Base-by-base conservation (phyloP, 306 rosid genomes). In the Mimosa pudica region DNA sequence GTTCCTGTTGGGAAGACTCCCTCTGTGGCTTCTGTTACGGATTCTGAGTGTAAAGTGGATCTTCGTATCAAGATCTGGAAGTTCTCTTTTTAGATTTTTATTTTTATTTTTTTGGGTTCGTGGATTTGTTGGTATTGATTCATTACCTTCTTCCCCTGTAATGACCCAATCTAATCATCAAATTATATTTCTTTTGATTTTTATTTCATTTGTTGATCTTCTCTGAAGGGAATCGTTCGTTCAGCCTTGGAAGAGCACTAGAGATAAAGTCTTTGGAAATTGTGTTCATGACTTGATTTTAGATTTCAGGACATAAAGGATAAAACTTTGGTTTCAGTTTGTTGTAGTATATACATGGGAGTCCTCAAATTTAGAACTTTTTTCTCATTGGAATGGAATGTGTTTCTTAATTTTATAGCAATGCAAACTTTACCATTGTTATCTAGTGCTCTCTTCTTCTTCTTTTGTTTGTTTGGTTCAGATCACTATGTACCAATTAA, bases 1-100 rank as follows among this genome's bases (percentile, higher is more conserved):
- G 82, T 87, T 16, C 97, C 98, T 41, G 83, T 76, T 55, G 98
- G 94, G n/a, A 95, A 90, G 86, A n/a, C 92, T 2, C 96, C 99
- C 86, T 47, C 96, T 81, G 86, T 90, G 77, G 97, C 92, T 14
- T 82, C 90, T 3, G 94, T 95, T 20, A 82, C 92, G 48, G 81
- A 77, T 74, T 80, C 99, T 7, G 85, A 90, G 51, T 96, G 99
- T 75, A 88, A 90, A 87, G 98, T 95, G 73, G 98, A 91, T 91
- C 97, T 96, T 52, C 90, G 99, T 79, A 88, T 96, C 91, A 96
- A 90, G 97, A 91, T 96, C 90, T 96, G 98, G 98, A 96, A 92
- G 81, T 96, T 86, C 78, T 91, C 96, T 1, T 83, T 93, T 69
- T 92, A 80, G 63, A 42, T 79, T 41, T 71, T 69, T 48, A 41